phyloP scores from a whole-genome alignment of 2,329 filamentous ascomycete species.

The Pseudopithomyces chartarum region DNA sequence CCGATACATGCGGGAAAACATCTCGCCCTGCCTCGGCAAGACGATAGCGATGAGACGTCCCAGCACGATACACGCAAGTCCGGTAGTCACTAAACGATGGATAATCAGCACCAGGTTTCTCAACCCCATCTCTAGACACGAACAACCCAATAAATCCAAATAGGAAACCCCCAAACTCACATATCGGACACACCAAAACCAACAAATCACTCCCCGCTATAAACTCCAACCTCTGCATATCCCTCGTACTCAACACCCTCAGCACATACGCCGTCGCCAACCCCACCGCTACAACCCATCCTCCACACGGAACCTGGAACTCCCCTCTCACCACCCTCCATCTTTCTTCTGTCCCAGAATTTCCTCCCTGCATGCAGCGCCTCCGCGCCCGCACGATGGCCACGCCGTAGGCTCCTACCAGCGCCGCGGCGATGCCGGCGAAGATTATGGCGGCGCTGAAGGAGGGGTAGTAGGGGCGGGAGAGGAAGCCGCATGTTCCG shows the following conservation, averaged over 20 bases:
- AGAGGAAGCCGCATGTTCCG: conserved; percentile 10
- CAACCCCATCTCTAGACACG: not conserved
- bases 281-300: conserved; percentile 1
- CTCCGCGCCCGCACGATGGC: not conserved
- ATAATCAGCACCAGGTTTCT: not conserved
- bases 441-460: conserved; percentile 6
- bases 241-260: conserved; percentile 8
- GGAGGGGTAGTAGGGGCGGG: conserved; percentile 13
- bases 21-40: no score
- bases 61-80: not conserved
- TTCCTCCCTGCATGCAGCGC: not conserved
- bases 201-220: conserved; percentile 6
- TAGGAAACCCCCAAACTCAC: not conserved
- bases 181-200: conserved; percentile 7
- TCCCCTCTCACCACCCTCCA: not conserved
- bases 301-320: not conserved
- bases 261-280: conserved; percentile 9
- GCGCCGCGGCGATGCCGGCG: not conserved
- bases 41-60: not conserved
- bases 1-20: not conserved
- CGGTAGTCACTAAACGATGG: not conserved
- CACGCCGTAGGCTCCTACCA: not conserved
- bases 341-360: not conserved
- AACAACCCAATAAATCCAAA: not conserved
- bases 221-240: conserved; percentile 8